These are phyloP conservation scores for Leccinum ochraceum DNA, from an alignment of 768 basidiomycete genomes.

Conservation along the genomic window DNA sequence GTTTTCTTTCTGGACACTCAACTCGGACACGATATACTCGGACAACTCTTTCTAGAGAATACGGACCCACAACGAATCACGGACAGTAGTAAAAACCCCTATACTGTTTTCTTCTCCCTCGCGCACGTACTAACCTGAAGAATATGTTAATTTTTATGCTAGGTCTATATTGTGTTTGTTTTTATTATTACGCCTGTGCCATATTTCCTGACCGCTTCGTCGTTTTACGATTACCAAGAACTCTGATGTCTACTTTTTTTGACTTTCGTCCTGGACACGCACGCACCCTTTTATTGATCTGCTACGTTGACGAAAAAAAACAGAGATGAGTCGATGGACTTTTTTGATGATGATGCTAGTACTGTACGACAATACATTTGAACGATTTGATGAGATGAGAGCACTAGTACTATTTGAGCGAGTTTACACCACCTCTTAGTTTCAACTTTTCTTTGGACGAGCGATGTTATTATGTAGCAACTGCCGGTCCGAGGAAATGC, in stretches of 20 bases:
- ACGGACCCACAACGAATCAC: conserved; percentile 23
- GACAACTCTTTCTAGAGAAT: conserved; percentile 23
- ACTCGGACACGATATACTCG: conserved; percentile 18
- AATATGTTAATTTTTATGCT: neutral
- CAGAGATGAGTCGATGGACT: neutral
- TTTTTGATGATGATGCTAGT: neutral
- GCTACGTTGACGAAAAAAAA: neutral
- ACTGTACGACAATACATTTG: neutral
- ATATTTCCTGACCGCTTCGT: neutral
- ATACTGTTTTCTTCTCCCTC: neutral
- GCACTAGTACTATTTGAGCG: neutral
- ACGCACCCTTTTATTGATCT: neutral
- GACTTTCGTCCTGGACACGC: neutral
- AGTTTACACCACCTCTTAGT: neutral
- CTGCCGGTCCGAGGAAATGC: no score
- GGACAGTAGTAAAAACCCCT: conserved; percentile 13
- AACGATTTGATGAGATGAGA: neutral
- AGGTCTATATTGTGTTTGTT: neutral
- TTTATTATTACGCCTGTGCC: neutral
- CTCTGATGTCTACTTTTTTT: neutral
- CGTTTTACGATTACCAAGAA: neutral
- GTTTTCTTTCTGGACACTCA: conserved; percentile 13
- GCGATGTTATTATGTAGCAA: no score
- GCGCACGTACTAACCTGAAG: neutral
- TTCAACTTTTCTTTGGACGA: no score